Percentiles rank a stretch among this genome's conserved stretches.
phyloP scores from a whole-genome alignment of 2,329 filamentous ascomycete species.

The Geosmithia putterillii region DNA sequence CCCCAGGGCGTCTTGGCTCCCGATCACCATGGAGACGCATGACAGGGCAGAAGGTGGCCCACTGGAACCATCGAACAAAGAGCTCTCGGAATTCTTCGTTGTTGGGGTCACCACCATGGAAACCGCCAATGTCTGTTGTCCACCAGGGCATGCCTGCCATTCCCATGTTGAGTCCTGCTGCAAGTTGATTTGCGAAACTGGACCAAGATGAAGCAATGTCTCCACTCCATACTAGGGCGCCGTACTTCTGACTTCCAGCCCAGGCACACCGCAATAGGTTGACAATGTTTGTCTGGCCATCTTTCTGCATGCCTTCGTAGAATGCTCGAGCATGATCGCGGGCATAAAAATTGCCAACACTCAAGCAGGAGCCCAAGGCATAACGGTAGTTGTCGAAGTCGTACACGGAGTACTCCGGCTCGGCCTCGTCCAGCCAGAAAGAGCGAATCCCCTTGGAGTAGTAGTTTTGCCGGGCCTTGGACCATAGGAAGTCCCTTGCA shows the following conservation, averaged over 20 bases:
- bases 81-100: conserved; percentile 47
- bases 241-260: conserved; percentile 47
- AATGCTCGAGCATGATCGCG: conserved; percentile 45
- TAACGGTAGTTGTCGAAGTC: conserved; percentile 58
- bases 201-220: conserved; percentile 55
- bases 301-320: conserved; percentile 41
- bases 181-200: conserved; percentile 45
- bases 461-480: conserved; percentile 46
- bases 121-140: conserved; percentile 61
- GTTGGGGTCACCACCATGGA: conserved; percentile 49
- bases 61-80: conserved; percentile 58
- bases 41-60: conserved; percentile 54
- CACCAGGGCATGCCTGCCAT: conserved; percentile 54
- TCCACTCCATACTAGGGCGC: conserved; percentile 54
- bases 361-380: conserved; percentile 21
- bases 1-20: conserved; percentile 35
- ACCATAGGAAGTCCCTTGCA: conserved; percentile 47
- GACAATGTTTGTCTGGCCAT: conserved; percentile 43
- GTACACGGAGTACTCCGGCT: conserved; percentile 52
- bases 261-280: conserved; percentile 40
- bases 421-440: conserved; percentile 60
- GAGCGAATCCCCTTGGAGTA: conserved; percentile 47
- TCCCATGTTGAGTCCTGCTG: conserved; percentile 54
- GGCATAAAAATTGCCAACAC: conserved; percentile 48
- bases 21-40: conserved; percentile 56